Evolutionary conservation across 371 early-diverging fungal species (phyloP).

Genomic region (Mucor sp.): DNA sequence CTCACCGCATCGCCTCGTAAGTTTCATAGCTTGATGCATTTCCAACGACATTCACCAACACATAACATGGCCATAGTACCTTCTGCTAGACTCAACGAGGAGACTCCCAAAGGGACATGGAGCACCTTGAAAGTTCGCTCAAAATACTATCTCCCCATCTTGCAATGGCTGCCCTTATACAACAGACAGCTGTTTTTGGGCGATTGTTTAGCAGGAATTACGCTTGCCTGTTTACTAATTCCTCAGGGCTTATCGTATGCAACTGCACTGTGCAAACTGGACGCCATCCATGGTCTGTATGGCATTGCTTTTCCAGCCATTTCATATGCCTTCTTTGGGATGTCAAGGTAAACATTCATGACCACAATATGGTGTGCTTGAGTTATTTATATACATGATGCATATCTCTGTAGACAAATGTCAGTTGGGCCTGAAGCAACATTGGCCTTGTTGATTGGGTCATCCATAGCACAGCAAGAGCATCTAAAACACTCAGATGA

Average conservation of each 20-base stretch:
- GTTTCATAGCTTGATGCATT: background rate
- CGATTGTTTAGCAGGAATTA: slow-evolving; percentile 86
- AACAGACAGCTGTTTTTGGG: slow-evolving; percentile 44
- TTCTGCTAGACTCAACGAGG: slow-evolving; percentile 29
- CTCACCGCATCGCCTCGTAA: slow-evolving; percentile 35
- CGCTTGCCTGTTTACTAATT: slow-evolving; percentile 85
- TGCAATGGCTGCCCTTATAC: slow-evolving; percentile 88
- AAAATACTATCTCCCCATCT: slow-evolving; percentile 88
- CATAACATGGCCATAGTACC: slow-evolving; percentile 32
- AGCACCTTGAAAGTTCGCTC: slow-evolving; percentile 57
- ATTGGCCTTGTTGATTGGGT: slow-evolving; percentile 86
- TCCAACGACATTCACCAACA: background rate
- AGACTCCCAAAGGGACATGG: slow-evolving; percentile 42
- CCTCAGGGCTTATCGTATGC: slow-evolving; percentile 93
- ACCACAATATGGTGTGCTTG: background rate
- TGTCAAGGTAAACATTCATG: slow-evolving; percentile 63
- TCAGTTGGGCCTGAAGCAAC: slow-evolving; percentile 94
- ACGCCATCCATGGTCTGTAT: slow-evolving; percentile 88
- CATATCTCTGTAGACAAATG: slow-evolving; percentile 62
- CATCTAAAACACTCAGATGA: slow-evolving; percentile 37
- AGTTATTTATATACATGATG: background rate
- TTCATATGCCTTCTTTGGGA: slow-evolving; percentile 90
- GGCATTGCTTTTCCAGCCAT: slow-evolving; percentile 81
- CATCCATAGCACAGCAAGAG: slow-evolving; percentile 59
- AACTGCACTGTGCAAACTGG: slow-evolving; percentile 78